phyloP scores from a whole-genome alignment of 169 alveolate genomes.

The Plasmodium berghei region DNA sequence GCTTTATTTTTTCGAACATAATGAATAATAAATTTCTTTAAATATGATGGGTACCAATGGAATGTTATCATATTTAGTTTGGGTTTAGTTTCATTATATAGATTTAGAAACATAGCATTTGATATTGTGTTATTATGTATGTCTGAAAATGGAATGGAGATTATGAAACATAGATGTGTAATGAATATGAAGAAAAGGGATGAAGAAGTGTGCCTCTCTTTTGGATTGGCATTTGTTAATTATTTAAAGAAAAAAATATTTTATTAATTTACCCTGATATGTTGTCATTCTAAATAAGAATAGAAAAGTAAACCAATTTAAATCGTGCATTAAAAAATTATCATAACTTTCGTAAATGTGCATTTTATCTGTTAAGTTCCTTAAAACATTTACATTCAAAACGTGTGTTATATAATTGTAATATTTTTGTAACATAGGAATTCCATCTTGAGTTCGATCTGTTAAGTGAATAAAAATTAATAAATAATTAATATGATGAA shows the following conservation, averaged over 20 bases:
- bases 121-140: constrained; percentile 26
- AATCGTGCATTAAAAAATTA: constrained; percentile 60
- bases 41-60: constrained; percentile 54
- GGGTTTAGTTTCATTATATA: constrained; percentile 8
- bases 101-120: constrained; percentile 39
- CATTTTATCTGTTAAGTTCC: constrained; percentile 8
- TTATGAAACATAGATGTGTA: neutral
- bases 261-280: constrained; percentile 20
- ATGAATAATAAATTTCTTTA: constrained; percentile 14
- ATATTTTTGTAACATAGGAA: constrained; percentile 42
- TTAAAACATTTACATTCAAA: constrained; percentile 22
- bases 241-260: neutral
- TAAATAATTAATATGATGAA: neutral
- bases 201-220: neutral
- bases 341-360: constrained; percentile 40
- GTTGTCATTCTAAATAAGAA: constrained; percentile 46
- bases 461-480: neutral
- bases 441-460: constrained; percentile 17
- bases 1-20: constrained; percentile 19
- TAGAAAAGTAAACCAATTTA: constrained; percentile 56
- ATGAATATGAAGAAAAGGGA: neutral
- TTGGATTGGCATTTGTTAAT: too few species aligned
- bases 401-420: constrained; percentile 11
- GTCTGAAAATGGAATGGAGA: neutral
- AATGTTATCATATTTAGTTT: constrained; percentile 23